Conservation (phyloP, 2,329 filamentous ascomycete species). For the Cladosporium sp. region DNA sequence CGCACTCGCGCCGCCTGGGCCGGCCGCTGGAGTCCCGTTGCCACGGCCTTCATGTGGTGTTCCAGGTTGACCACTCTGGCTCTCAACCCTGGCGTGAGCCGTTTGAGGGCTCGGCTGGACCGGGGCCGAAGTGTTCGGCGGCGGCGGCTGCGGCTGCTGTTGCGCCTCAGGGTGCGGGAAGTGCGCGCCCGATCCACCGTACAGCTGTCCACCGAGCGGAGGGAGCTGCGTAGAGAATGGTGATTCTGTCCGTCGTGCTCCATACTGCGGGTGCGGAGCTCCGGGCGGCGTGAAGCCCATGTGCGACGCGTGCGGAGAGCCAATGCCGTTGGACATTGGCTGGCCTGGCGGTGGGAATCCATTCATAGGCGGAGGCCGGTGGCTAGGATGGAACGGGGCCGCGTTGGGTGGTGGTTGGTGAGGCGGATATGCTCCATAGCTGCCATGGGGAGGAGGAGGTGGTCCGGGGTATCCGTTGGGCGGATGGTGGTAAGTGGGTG, state of each 20-base stretch:
- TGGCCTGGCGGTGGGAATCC: conserved; percentile 20
- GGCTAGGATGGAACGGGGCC: conserved; percentile 2
- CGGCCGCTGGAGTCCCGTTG: conserved; percentile 13
- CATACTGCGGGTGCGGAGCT: conserved; percentile 26
- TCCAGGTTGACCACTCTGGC: conserved; percentile 17
- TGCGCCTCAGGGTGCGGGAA: conserved; percentile 9
- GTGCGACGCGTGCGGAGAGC: conserved; percentile 26
- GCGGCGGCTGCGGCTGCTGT: neutral
- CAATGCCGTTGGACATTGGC: conserved; percentile 29
- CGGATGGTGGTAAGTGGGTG: conserved; percentile 20
- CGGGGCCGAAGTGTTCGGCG: neutral
- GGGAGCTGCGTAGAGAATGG: conserved; percentile 20
- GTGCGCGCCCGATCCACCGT: conserved; percentile 8
- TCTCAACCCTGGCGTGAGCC: conserved; percentile 12
- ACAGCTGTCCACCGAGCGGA: conserved; percentile 29
- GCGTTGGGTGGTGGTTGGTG: neutral
- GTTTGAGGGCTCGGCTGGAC: conserved; percentile 13
- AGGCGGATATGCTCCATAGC: conserved; percentile 4
- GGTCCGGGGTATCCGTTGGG: conserved; percentile 19
- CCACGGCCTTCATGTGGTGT: conserved; percentile 22
- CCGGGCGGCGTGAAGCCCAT: conserved; percentile 25
- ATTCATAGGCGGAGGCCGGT: conserved; percentile 13
- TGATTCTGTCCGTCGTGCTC: conserved; percentile 17
- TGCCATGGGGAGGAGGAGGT: neutral
- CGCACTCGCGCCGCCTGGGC: conserved; percentile 34